A percentile compares a stretch with the other conserved stretches of the same genome.
Conservation (phyloP, 768 basidiomycete species). For the Pleurotus platypus region DNA sequence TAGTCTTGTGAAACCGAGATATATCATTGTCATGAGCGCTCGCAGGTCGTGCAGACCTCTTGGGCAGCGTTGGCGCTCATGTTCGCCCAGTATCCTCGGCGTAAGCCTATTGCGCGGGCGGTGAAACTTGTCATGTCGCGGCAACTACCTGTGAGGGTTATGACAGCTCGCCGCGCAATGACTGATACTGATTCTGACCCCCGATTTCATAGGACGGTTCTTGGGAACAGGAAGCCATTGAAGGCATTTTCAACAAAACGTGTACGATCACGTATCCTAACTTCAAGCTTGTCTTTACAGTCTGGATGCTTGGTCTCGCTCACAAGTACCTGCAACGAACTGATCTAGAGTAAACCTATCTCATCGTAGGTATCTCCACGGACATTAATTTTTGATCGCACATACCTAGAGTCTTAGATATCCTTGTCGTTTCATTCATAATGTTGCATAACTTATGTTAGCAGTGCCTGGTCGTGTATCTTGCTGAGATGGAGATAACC, state of each 20-base stretch:
- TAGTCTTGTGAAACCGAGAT: slow-evolving; percentile 81
- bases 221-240: slow-evolving; percentile 95
- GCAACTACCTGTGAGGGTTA: slow-evolving; percentile 62
- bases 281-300: slow-evolving; percentile 95
- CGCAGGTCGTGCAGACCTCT: slow-evolving; percentile 88
- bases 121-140: slow-evolving; percentile 85
- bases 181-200: slow-evolving; percentile 9
- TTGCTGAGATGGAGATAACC: too few relatives aligned
- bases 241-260: slow-evolving; percentile 88
- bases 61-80: slow-evolving; percentile 93
- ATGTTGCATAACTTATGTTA: too few relatives aligned
- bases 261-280: slow-evolving; percentile 85
- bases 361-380: too few relatives aligned
- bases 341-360: background rate
- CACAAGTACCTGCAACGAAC: slow-evolving; percentile 55
- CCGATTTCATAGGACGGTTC: slow-evolving; percentile 67
- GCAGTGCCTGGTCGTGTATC: too few relatives aligned
- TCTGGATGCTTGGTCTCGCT: slow-evolving; percentile 93
- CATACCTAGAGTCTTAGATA: too few relatives aligned
- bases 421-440: too few relatives aligned
- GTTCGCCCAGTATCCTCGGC: slow-evolving; percentile 82
- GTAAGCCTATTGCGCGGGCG: slow-evolving; percentile 75
- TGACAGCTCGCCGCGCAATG: too few relatives aligned
- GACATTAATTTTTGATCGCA: too few relatives aligned
- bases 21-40: slow-evolving; percentile 81